These are phyloP conservation scores for Talaromyces piceae DNA, from an alignment of 2,329 filamentous ascomycete genomes.

Conservation along the genomic window DNA sequence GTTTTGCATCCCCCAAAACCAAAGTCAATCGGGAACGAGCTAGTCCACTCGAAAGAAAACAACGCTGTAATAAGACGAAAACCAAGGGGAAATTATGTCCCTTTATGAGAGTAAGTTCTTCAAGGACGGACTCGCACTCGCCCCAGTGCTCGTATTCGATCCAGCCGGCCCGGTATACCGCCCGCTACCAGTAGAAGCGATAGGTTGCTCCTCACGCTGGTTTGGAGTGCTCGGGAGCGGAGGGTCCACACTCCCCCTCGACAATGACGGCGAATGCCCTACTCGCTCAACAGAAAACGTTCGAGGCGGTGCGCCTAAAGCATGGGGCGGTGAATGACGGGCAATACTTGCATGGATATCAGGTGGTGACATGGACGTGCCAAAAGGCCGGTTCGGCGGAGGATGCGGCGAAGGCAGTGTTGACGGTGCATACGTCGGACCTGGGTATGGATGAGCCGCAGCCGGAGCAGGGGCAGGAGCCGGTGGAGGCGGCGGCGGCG, in stretches of 20 bases:
- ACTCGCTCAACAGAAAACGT: conserved; percentile 33
- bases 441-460: conserved; percentile 25
- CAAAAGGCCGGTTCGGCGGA: conserved; percentile 25
- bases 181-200: conserved; percentile 17
- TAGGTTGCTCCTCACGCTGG: conserved; percentile 24
- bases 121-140: conserved; percentile 68
- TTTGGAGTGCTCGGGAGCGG: conserved; percentile 26
- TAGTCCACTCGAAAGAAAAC: neutral
- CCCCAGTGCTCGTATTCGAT: conserved; percentile 42
- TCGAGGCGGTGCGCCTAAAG: conserved; percentile 26
- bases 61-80: neutral
- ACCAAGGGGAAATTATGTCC: conserved; percentile 2
- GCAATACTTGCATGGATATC: conserved; percentile 30
- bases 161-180: conserved; percentile 17
- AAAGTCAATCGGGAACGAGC: neutral
- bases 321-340: conserved; percentile 30
- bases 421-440: conserved; percentile 33
- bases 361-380: conserved; percentile 31
- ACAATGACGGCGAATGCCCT: conserved; percentile 28
- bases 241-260: conserved; percentile 28
- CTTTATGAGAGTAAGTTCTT: conserved; percentile 63
- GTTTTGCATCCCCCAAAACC: neutral
- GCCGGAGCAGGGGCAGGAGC: no score
- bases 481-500: conserved; percentile 25
- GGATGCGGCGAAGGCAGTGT: conserved; percentile 27